These are phyloP conservation scores for Mycena capillaripes DNA, from an alignment of 768 basidiomycete species.

Conservation along the genomic window DNA sequence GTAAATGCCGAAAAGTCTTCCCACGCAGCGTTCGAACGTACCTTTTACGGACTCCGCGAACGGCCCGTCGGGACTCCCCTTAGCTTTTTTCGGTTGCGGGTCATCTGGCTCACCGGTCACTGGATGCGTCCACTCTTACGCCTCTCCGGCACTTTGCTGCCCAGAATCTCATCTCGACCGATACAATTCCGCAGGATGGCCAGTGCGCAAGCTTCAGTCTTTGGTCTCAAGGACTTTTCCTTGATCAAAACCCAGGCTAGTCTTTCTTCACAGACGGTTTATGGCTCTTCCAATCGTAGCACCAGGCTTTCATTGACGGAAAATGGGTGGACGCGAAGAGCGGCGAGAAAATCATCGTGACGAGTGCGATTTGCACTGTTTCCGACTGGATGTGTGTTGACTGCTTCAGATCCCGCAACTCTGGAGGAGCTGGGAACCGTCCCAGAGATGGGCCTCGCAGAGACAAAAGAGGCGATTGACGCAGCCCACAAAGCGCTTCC, in stretches of 20 bases:
- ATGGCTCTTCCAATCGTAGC: not conserved
- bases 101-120: too few species aligned
- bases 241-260: conserved; percentile 68
- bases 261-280: not conserved
- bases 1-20: too few species aligned
- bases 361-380: conserved; percentile 65
- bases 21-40: too few species aligned
- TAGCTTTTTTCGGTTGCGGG: too few species aligned
- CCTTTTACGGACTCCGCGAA: too few species aligned
- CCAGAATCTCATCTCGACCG: not conserved
- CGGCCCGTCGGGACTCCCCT: too few species aligned
- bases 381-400: not conserved
- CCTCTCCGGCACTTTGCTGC: conserved; percentile 18
- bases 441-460: conserved; percentile 90
- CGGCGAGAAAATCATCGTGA: conserved; percentile 80
- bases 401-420: conserved; percentile 86
- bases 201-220: conserved; percentile 64
- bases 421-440: conserved; percentile 85
- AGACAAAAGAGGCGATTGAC: conserved; percentile 88
- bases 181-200: conserved; percentile 63
- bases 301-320: conserved; percentile 80
- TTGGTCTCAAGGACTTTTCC: conserved; percentile 82
- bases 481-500: conserved; percentile 87
- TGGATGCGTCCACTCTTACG: conserved; percentile 20
- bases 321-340: conserved; percentile 88